Base-by-base conservation (phyloP, 495 filamentous ascomycete species). In the Mytilinidion resinicola region DNA sequence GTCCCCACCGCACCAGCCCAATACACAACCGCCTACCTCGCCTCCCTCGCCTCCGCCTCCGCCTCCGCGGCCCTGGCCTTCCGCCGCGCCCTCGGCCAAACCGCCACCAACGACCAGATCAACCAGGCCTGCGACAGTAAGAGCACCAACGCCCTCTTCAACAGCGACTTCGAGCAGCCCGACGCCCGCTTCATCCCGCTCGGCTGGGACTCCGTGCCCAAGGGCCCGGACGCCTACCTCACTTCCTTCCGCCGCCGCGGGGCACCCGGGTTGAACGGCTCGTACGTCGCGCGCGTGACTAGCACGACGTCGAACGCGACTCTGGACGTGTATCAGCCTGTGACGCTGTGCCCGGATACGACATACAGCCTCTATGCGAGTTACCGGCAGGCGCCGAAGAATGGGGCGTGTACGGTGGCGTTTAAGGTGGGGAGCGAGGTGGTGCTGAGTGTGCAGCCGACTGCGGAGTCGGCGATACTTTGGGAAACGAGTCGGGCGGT, bases 331-430 rank as follows among this genome's bases (percentile, higher is more conserved):
- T 59, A 46, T 30, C 55, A 62, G 33, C 59, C 59, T 15, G 10
- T 66, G 10, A 66, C 63, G 25, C 59, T 66, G n/a, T 66, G 55
- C 42, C 63, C 63, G 6, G 59, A 59, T 12, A 58, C 43, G 36
- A 2, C 34, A 11, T 62, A 66, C 51, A 6, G 14, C 1, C 37
- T 66, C 5, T n/a, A 3, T 8, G 30, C 19, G 10, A 53, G 9
- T 6, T 56, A 42, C 6, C 14, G 52, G 12, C 59, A 66, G 43
- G 9, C 12, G 1, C 44, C 55, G 21, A 4, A 48, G 25, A 34
- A 57, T 10, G 52, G 17, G 10, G n/a, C 56, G 41, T 66, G 63
- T 17, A 19, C 11, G 9, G 11, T 53, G 4, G 36, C 41, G 25
- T 62, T 51, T 37, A 15, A 9, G 7, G 17, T 62, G 11, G 59